These are phyloP conservation scores for Eucalyptus sp. DNA, from an alignment of 345 rosid species.

Conservation along the genomic window DNA sequence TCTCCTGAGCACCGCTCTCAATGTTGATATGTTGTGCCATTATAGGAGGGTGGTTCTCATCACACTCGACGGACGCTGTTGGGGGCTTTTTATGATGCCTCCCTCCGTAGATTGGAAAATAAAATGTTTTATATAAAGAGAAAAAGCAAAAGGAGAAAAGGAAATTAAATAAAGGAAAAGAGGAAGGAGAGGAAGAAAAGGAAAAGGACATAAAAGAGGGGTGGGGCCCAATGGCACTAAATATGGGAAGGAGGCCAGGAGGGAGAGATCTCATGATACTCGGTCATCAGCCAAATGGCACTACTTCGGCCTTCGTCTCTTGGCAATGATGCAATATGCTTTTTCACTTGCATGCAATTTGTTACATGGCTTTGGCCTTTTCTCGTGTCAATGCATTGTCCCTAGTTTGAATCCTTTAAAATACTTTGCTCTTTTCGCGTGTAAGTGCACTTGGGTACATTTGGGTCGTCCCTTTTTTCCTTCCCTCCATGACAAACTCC, in stretches of 20 bases:
- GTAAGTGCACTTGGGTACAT: background rate
- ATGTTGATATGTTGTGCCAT: conserved; percentile 36
- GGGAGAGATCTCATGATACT: background rate
- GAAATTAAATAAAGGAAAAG: background rate
- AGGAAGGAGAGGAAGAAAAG: background rate
- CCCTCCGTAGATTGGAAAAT: background rate
- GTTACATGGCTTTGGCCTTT: background rate
- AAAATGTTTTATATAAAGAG: background rate
- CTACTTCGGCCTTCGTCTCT: background rate
- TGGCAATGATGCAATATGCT: background rate
- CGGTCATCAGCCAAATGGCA: background rate
- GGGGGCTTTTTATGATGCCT: conserved; percentile 10
- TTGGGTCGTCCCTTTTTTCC: background rate
- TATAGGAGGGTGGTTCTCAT: background rate
- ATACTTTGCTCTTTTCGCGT: background rate
- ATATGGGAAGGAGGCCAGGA: background rate
- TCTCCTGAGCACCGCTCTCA: conserved; percentile 9
- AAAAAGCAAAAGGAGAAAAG: background rate
- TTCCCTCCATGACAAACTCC: background rate
- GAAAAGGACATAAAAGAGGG: background rate
- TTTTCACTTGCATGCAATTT: background rate
- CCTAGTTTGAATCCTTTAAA: background rate
- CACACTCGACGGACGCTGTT: background rate
- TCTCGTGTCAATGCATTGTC: background rate
- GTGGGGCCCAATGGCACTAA: background rate